Percentiles rank a stretch among this genome's conserved stretches.
phyloP scores from a whole-genome alignment of 2,329 filamentous ascomycete genomes.

The Ceratocystis cubensis region DNA sequence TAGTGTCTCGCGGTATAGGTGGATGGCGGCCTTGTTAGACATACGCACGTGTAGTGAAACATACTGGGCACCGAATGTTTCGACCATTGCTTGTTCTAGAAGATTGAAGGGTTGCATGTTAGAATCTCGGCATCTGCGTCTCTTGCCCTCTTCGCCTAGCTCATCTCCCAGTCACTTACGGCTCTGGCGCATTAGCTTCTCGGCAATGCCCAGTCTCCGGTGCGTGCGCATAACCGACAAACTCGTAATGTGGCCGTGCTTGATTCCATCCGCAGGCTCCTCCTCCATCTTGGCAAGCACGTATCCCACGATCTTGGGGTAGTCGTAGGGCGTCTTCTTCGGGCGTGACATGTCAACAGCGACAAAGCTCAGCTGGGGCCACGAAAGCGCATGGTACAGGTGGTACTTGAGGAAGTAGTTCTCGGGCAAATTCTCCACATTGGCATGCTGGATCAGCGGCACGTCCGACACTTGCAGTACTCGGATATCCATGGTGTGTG shows the following conservation, averaged over 20 bases:
- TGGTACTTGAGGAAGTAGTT: constrained; percentile 99
- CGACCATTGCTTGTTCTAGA: constrained; percentile 85
- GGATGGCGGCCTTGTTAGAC: constrained; percentile 81
- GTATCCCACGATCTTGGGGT: constrained; percentile 95
- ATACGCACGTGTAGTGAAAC: constrained; percentile 93
- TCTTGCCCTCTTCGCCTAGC: neutral
- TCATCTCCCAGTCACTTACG: constrained; percentile 44
- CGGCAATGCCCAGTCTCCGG: constrained; percentile 75
- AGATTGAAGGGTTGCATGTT: no score
- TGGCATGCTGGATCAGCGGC: constrained; percentile 89
- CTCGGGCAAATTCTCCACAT: constrained; percentile 96
- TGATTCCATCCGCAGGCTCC: constrained; percentile 79
- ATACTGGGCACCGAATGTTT: constrained; percentile 82
- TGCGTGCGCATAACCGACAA: constrained; percentile 95
- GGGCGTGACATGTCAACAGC: constrained; percentile 83
- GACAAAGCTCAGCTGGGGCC: constrained; percentile 94
- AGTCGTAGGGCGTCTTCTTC: constrained; percentile 65
- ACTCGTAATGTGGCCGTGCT: constrained; percentile 92
- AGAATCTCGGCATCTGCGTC: neutral
- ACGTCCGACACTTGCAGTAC: constrained; percentile 72
- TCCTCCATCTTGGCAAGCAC: constrained; percentile 99
- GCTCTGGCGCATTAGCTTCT: constrained; percentile 94
- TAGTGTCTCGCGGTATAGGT: constrained; percentile 83
- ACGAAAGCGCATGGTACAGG: constrained; percentile 94
- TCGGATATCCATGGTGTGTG: constrained; percentile 66